A percentile compares a stretch with the other conserved stretches of the same genome.
Evolutionary conservation across 768 basidiomycete genomes (phyloP).

Genomic region (Boletus reticulatus): DNA sequence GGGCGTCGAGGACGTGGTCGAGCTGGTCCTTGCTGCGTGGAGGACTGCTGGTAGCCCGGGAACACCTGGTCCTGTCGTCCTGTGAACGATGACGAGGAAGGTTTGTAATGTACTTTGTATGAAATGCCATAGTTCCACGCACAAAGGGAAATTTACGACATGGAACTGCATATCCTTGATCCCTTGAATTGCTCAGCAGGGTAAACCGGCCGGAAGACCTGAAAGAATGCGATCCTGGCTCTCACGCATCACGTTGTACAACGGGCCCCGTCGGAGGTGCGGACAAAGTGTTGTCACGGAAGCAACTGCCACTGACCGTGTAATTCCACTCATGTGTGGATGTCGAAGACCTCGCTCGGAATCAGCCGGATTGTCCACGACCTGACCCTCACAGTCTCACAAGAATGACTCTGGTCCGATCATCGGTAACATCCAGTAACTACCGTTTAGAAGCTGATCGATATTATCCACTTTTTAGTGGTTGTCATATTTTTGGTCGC

Average conservation of each 20-base stretch:
- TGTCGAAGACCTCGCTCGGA: background rate
- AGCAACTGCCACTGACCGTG: background rate
- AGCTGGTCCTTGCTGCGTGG: conserved; percentile 89
- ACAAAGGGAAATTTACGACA: background rate
- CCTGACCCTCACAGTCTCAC: background rate
- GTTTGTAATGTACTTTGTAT: background rate
- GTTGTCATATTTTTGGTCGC: no score
- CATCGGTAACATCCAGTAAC: no score
- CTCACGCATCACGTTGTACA: conserved; percentile 4
- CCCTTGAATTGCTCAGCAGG: background rate
- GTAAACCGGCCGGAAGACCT: conserved; percentile 1
- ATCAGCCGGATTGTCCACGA: background rate
- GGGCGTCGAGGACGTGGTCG: conserved; percentile 79
- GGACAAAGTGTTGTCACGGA: background rate
- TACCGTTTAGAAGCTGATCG: no score
- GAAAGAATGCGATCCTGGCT: conserved; percentile 2
- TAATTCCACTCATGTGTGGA: background rate
- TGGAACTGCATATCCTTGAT: background rate
- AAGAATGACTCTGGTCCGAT: no score
- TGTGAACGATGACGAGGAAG: conserved; percentile 14
- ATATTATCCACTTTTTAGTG: no score
- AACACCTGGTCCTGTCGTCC: conserved; percentile 37
- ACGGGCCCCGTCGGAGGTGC: background rate
- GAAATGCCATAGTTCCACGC: background rate
- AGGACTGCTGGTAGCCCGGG: conserved; percentile 75